A percentile compares a stretch with the other conserved stretches of the same genome.
phyloP scores from a whole-genome alignment of 2,329 filamentous ascomycete genomes.

The Sarocladium brachiariae region DNA sequence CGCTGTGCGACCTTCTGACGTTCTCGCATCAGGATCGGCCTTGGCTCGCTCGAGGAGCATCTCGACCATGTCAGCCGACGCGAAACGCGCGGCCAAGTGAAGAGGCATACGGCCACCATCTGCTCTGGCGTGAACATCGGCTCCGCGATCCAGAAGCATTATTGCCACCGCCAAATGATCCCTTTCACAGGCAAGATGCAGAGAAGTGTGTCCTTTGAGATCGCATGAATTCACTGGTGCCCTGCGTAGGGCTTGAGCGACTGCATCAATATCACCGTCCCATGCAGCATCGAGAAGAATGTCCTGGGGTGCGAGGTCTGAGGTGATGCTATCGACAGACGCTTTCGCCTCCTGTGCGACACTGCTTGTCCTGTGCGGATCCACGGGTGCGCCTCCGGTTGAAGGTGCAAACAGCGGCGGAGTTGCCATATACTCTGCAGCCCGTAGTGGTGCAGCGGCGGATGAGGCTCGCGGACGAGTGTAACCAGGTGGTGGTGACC shows the following conservation, averaged over 20 bases:
- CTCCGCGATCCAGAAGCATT: constrained; percentile 23
- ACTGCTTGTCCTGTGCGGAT: neutral
- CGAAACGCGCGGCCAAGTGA: constrained; percentile 24
- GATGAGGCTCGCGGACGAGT: neutral
- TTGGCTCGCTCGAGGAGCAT: constrained; percentile 23
- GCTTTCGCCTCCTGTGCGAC: neutral
- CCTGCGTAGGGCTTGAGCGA: constrained; percentile 18
- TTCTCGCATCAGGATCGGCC: constrained; percentile 22
- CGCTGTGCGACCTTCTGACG: constrained; percentile 23
- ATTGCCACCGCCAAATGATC: constrained; percentile 27
- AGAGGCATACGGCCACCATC: constrained; percentile 24
- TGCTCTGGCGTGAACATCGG: constrained; percentile 20
- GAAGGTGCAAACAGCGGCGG: neutral
- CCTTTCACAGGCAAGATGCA: constrained; percentile 25
- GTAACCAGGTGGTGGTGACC: constrained; percentile 2
- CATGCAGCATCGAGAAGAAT: constrained; percentile 25
- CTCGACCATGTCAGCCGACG: constrained; percentile 23
- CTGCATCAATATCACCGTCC: constrained; percentile 23
- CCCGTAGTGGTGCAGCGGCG: neutral
- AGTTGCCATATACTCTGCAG: constrained; percentile 1
- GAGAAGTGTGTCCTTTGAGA: constrained; percentile 21
- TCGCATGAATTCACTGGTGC: constrained; percentile 21
- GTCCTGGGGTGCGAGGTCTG: constrained; percentile 16
- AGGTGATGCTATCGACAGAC: constrained; percentile 5
- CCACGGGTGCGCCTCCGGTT: constrained; percentile 1